These are phyloP conservation scores for Fusarium haematococcum DNA, from an alignment of 2,329 filamentous ascomycete species.

Conservation along the genomic window DNA sequence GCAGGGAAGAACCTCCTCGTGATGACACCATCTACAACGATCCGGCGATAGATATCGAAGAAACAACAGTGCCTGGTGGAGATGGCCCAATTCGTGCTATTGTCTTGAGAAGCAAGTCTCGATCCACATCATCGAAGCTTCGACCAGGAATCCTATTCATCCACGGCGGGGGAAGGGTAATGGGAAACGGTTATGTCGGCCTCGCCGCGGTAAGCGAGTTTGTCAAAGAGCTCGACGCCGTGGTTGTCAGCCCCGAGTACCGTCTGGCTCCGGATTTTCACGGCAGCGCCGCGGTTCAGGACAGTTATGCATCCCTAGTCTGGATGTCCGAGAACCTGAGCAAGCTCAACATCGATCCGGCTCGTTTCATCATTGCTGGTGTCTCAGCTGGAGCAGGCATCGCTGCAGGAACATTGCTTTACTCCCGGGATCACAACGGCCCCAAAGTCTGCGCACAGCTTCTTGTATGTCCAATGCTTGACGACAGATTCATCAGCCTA, in stretches of 20 bases:
- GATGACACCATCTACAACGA: conserved; percentile 15
- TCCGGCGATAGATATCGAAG: neutral
- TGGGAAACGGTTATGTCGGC: conserved; percentile 14
- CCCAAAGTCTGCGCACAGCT: conserved; percentile 18
- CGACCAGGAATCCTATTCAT: conserved; percentile 7
- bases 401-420: neutral
- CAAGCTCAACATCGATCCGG: neutral
- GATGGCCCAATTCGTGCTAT: neutral
- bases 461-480: conserved; percentile 25
- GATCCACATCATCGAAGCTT: neutral
- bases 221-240: conserved; percentile 15
- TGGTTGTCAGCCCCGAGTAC: conserved; percentile 10
- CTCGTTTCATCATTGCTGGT: conserved; percentile 14
- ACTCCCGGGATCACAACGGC: conserved; percentile 5
- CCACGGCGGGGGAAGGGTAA: conserved; percentile 17
- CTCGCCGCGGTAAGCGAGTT: neutral
- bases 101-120: neutral
- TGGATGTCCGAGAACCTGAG: conserved; percentile 5
- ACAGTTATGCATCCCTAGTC: conserved; percentile 1
- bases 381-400: conserved; percentile 23
- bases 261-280: conserved; percentile 11
- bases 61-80: neutral
- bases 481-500: conserved; percentile 12
- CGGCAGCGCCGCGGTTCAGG: conserved; percentile 1
- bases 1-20: conserved; percentile 1